These are phyloP conservation scores for Nemania serpens DNA, from an alignment of 2,329 filamentous ascomycete genomes.

Conservation along the genomic window DNA sequence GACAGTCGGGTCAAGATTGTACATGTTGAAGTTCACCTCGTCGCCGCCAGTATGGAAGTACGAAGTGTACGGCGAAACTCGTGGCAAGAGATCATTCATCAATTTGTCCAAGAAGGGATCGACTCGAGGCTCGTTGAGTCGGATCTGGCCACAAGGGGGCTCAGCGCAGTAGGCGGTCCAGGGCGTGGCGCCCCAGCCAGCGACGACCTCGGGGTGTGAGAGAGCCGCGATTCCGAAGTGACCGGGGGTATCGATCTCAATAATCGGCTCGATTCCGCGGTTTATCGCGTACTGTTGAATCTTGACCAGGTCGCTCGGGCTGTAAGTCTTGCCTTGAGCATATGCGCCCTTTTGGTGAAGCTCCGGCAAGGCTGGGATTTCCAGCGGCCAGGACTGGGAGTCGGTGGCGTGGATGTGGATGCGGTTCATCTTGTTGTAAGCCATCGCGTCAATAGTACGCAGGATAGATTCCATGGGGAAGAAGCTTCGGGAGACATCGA, in stretches of 20 bases:
- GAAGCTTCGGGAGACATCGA: conserved; percentile 78
- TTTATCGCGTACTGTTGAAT: conserved; percentile 73
- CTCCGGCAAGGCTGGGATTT: conserved; percentile 74
- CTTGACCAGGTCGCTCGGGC: conserved; percentile 62
- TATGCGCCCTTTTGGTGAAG: conserved; percentile 77
- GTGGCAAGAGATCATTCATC: conserved; percentile 76
- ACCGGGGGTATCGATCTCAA: conserved; percentile 82
- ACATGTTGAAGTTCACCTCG: conserved; percentile 79
- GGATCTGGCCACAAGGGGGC: conserved; percentile 71
- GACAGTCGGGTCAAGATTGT: conserved; percentile 74
- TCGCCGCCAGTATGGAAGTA: conserved; percentile 90
- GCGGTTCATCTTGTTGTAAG: conserved; percentile 82
- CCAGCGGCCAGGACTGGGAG: conserved; percentile 83
- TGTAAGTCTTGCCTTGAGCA: conserved; percentile 68
- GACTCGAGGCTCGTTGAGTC: conserved; percentile 74
- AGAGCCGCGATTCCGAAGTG: conserved; percentile 72
- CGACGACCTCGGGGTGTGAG: conserved; percentile 72
- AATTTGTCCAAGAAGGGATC: conserved; percentile 73
- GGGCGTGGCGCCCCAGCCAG: conserved; percentile 63
- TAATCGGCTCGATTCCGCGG: conserved; percentile 71
- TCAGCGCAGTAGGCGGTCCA: conserved; percentile 65
- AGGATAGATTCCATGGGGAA: conserved; percentile 70
- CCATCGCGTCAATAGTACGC: conserved; percentile 74
- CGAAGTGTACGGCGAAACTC: conserved; percentile 68
- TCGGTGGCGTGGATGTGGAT: conserved; percentile 83